Evolutionary conservation across 2,329 filamentous ascomycete genomes (phyloP), one percentile per base, ranked within the genome.

Genomic region (Escovopsis sp.): DNA sequence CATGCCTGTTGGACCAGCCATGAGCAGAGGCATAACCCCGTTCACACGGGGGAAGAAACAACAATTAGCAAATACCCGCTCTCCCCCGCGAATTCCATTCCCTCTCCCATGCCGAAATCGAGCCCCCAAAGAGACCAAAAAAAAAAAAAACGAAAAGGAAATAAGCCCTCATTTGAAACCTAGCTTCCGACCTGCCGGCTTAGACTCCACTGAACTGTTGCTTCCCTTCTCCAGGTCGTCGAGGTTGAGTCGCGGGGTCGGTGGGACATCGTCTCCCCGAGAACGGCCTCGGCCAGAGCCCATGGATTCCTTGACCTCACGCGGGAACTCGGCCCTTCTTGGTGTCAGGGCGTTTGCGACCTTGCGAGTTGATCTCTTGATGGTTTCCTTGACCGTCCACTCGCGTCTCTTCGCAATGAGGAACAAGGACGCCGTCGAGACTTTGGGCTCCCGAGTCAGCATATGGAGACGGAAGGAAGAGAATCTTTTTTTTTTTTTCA

Each of bases 331-430:
- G 43, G 67, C 60, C 43, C 75, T 67, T 38, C 75, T 64, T 6
- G 76, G 76, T n/a, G 76, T 80, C 42, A 81, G 65, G 5, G 70
- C 76, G 4, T 68, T 71, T 35, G 71, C 73, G 25, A 81, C 74
- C 53, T 67, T 76, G 47, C 68, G 70, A 29, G 76, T 76, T 2
- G 83, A 87, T 48, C 74, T 75, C 42, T 79, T 73, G 43, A 93
- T 68, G 27, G 71, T 81, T 55, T 84, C 76, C 44, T 79, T 75
- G 50, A 91, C 67, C 49, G 79, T 82, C 85, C 85, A 91, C 59
- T 88, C 83, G 37, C 79, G 76, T 64, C 85, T 87, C 68, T 91
- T 91, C 42, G 85, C 82, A 32, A 89, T 58, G 58, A 80, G 85
- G 64, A 83, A 93, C 25, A 91, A 73, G 2, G 76, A 63, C 3